Conservation (phyloP, 371 early-diverging fungal genomes). For the Syncephalastrum monosporum region DNA sequence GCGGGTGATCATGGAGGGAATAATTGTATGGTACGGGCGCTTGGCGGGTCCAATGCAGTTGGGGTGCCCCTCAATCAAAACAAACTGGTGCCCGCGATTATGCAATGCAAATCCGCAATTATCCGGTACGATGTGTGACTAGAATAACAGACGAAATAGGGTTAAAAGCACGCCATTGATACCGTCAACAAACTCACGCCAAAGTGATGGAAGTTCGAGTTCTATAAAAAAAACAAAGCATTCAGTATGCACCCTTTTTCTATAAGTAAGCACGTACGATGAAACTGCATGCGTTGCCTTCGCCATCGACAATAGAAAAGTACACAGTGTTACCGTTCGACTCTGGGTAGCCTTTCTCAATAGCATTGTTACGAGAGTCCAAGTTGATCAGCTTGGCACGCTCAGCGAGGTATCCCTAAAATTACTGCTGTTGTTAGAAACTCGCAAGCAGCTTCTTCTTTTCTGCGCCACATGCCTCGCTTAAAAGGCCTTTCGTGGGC, state of each 20-base stretch:
- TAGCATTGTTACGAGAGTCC: conserved; percentile 37
- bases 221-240: conserved; percentile 26
- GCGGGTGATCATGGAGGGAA: conserved; percentile 68
- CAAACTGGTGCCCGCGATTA: conserved; percentile 73
- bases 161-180: background rate
- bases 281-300: conserved; percentile 86
- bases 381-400: conserved; percentile 63
- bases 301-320: conserved; percentile 73
- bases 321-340: conserved; percentile 72
- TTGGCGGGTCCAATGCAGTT: conserved; percentile 75
- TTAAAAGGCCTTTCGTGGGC: conserved; percentile 52
- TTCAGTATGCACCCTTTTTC: background rate
- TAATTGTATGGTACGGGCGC: conserved; percentile 87
- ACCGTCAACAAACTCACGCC: conserved; percentile 38
- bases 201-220: conserved; percentile 59
- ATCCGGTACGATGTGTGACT: conserved; percentile 53
- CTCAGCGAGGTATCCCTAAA: conserved; percentile 51
- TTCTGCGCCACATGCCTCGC: conserved; percentile 30
- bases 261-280: conserved; percentile 45
- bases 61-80: conserved; percentile 58
- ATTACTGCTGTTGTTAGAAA: background rate
- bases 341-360: conserved; percentile 63
- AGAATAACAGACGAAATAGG: conserved; percentile 3
- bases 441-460: background rate
- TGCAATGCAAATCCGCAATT: conserved; percentile 76